Base-by-base conservation (phyloP, 495 filamentous ascomycete genomes). In the Pyrenula massariospora region DNA sequence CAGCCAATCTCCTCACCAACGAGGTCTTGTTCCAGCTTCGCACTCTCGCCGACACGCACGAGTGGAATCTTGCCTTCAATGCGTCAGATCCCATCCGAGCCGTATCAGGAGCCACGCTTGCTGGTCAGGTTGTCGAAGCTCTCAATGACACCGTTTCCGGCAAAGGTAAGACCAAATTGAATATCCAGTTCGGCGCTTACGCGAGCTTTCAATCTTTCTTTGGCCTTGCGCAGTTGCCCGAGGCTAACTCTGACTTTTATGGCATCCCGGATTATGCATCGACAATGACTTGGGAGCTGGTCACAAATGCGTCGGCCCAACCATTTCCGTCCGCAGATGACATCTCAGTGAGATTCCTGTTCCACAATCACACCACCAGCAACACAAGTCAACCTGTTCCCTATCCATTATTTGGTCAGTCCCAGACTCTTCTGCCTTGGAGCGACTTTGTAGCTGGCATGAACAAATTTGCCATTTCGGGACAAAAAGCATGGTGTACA, bases 21-120 rank as follows among this genome's bases (percentile, higher is more conserved):
- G 63, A 63, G 1, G 62, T 62, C 25, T 64, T 72, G 47, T 51
- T 60, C 52, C 72, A 78, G 56, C 60, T 78, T 25, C 65, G 71
- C 50, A 62, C 66, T 3, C 70, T 81, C 22, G 78, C 78, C 52
- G 74, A 75, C 57, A 67, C 59, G 50, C 76, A 79, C 58, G 70
- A 82, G 60, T 79, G 63, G 59, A 75, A 75, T 67, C 68, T 80
- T 24, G 77, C 76, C 11, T 80, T 76, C 70, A 75, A 78, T 61
- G 50, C 68, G 23, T 65, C 74, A 3, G 70, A 73, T 57, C 60
- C 73, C 42, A 66, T 73, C 48, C 75, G 77, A 22, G 75, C 77
- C 56, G 71, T 81, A 47, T 69, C 70, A 19, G 77, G 77, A 50
- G 62, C 72, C 12, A 68, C 66, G 3, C 65, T 79, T 5, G 75